These are phyloP conservation scores for Leccinum sublutescens DNA, from an alignment of 768 basidiomycete genomes.

Conservation along the genomic window DNA sequence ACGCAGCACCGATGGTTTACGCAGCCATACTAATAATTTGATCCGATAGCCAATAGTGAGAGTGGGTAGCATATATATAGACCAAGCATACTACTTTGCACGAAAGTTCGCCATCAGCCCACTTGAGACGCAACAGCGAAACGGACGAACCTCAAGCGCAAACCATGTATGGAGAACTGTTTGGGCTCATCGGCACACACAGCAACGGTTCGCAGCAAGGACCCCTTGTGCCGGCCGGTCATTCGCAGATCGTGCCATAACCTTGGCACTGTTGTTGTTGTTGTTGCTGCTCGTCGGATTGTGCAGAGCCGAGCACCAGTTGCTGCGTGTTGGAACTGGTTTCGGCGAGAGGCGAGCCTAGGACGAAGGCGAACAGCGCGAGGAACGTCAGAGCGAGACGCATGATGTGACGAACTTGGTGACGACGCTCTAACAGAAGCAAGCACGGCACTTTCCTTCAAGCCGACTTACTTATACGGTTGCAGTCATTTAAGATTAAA, in stretches of 20 bases:
- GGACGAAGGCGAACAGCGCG: constrained; percentile 1
- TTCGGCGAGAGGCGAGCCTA: constrained; percentile 1
- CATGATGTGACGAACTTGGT: constrained; percentile 7
- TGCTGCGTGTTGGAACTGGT: constrained; percentile 4
- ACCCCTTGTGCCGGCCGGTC: constrained; percentile 9
- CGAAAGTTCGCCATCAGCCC: not conserved
- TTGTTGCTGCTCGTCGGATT: not conserved
- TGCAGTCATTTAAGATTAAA: not conserved
- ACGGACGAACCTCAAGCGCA: constrained; percentile 9
- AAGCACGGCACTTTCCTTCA: not conserved
- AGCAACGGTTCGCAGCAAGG: constrained; percentile 11
- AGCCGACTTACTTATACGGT: not conserved
- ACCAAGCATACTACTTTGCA: not conserved
- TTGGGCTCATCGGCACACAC: constrained; percentile 8
- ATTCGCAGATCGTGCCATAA: not conserved
- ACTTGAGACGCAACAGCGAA: not conserved
- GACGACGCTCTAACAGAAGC: not conserved
- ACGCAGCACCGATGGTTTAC: not conserved
- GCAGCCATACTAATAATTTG: not conserved
- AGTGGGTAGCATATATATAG: not conserved
- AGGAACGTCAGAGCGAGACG: not conserved
- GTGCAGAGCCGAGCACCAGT: not conserved
- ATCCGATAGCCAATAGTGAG: too few relatives aligned
- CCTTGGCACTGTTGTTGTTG: not conserved
- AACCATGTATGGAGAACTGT: constrained; percentile 8